phyloP scores from a whole-genome alignment of 805 yeast species.

The Starmerella asiatica region DNA sequence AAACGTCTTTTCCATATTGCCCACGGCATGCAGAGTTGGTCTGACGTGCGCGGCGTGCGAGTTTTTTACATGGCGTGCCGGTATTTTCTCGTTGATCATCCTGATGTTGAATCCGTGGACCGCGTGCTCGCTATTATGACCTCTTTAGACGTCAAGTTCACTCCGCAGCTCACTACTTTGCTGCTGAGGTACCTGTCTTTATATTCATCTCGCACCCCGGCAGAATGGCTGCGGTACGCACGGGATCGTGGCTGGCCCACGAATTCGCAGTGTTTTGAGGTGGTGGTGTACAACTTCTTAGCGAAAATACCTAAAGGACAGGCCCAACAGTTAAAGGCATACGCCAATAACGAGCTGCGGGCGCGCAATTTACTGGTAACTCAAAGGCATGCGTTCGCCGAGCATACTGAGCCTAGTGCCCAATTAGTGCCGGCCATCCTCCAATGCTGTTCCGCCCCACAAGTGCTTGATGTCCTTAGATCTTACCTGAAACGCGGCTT shows the following conservation, averaged over 20 bases:
- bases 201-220: not conserved
- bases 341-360: not conserved
- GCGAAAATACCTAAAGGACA: not conserved
- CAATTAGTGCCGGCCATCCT: not conserved
- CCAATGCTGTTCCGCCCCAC: not conserved
- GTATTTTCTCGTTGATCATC: slow-evolving; percentile 9
- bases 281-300: not conserved
- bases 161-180: slow-evolving; percentile 11
- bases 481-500: slow-evolving; percentile 12
- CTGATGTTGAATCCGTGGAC: slow-evolving; percentile 7
- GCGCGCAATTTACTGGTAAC: not conserved
- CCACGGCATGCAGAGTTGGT: slow-evolving; percentile 1
- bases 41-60: not conserved
- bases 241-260: slow-evolving; percentile 15
- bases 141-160: not conserved
- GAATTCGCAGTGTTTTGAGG: slow-evolving; percentile 1
- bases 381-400: not conserved
- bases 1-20: slow-evolving; percentile 4
- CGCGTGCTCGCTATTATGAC: slow-evolving; percentile 9
- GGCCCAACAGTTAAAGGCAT: too few relatives aligned
- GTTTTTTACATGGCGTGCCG: slow-evolving; percentile 7
- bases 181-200: slow-evolving; percentile 11
- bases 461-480: slow-evolving; percentile 6
- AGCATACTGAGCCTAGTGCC: too few relatives aligned
- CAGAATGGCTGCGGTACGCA: slow-evolving; percentile 15